Evolutionary conservation across 2,329 filamentous ascomycete genomes (phyloP), one percentile per base, ranked within the genome.

Genomic region (Purpureocillium lavendulum): DNA sequence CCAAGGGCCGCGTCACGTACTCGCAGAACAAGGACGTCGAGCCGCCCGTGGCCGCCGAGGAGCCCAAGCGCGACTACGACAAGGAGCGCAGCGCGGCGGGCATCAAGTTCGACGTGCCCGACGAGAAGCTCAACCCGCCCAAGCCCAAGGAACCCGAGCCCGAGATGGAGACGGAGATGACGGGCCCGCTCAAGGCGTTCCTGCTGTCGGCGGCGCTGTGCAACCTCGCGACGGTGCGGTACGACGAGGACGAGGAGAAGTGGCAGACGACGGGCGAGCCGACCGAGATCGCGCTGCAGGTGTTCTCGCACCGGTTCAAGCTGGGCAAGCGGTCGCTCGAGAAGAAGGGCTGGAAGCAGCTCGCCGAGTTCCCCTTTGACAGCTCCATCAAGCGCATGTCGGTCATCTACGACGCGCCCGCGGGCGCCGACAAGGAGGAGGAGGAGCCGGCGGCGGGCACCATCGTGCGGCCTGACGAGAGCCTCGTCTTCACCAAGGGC

Each of bases 361-460:
- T 81, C 1, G 73, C 78, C 38, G 84, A 88, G 52, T 85, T 84
- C 45, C 82, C 83, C n/a, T 89, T 88, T 52, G 83, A 88, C 58
- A 85, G 80, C 40, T 73, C 73, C 50, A 77, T 87, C 56, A 88
- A 88, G 70, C 79, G 81, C 51, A 88, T 88, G 84, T 84, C 81
- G 8, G 82, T 87, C 40, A 71, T 87, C 34, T 87, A 84, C 60
- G 68, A 75, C 35, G 61, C 61, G 6, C 71, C 29, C 4, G 7
- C 72, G n/a, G n/a, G n/a, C 2, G 47, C 53, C 5, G 56, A 56
- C 7, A 62, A 69, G 29, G 58, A 26, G 21, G 6, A 5, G 21
- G 21, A 26, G 21, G 21, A 26, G 21, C 21, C 21, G 10, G 21
- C n/a, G n/a, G n/a, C 55, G 3, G 55, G 55, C 9, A 61, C 55